Conservation (phyloP, 2,329 filamentous ascomycete species). For the Endothia cerciana region DNA sequence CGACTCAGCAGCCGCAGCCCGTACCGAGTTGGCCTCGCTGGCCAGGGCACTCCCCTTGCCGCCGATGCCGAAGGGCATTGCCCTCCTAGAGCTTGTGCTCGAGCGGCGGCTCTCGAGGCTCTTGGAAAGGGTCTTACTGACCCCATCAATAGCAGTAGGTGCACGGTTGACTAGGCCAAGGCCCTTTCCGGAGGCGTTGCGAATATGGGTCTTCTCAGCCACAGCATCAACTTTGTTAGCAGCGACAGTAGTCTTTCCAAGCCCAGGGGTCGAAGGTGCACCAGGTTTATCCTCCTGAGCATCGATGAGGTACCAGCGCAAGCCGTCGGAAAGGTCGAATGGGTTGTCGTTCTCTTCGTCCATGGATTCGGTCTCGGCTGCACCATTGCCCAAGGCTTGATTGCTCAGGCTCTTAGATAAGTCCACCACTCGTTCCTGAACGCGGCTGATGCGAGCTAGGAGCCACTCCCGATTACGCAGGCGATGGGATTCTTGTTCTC, state of each 20-base stretch:
- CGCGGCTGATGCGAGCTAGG: constrained; percentile 87
- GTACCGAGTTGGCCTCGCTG: constrained; percentile 63
- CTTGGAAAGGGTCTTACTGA: constrained; percentile 79
- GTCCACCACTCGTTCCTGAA: constrained; percentile 93
- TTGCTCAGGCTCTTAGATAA: constrained; percentile 74
- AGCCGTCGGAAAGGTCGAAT: constrained; percentile 91
- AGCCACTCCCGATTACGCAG: constrained; percentile 89
- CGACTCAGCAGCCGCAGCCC: constrained; percentile 49
- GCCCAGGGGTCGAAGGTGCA: constrained; percentile 87
- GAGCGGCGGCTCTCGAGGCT: constrained; percentile 90
- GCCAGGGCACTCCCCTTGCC: constrained; percentile 57
- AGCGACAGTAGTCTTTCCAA: constrained; percentile 90
- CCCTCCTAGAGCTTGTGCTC: constrained; percentile 83
- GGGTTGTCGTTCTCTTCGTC: constrained; percentile 90
- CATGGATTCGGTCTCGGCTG: constrained; percentile 53
- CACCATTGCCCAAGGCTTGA: constrained; percentile 40
- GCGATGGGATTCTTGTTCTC: constrained; percentile 87
- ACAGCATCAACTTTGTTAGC: constrained; percentile 85
- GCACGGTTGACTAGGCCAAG: constrained; percentile 40
- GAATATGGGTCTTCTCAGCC: constrained; percentile 64
- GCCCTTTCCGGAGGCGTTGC: constrained; percentile 46
- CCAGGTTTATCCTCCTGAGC: constrained; percentile 90
- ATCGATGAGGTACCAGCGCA: constrained; percentile 96
- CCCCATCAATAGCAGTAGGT: constrained; percentile 67
- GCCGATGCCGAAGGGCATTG: constrained; percentile 57